phyloP scores from a whole-genome alignment of 805 yeast genomes.

The Barnettozyma californica region DNA sequence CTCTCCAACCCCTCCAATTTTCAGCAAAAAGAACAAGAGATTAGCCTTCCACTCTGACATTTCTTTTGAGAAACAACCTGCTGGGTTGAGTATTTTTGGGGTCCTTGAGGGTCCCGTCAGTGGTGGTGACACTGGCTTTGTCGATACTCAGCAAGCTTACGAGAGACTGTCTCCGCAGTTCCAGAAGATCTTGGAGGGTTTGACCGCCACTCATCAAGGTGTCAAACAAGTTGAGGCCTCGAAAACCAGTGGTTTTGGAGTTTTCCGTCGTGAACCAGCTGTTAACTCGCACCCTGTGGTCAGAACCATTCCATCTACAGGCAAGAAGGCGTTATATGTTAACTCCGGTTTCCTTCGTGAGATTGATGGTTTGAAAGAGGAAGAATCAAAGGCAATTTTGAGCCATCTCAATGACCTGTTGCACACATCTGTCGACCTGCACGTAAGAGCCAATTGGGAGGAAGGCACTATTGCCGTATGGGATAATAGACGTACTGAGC shows the following conservation, averaged over 20 bases:
- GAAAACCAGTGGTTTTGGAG: conserved; percentile 41
- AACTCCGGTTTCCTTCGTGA: conserved; percentile 52
- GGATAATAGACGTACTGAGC: conserved; percentile 62
- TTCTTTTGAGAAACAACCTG: conserved; percentile 61
- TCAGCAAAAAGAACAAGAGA: conserved; percentile 1
- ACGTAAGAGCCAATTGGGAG: conserved; percentile 59
- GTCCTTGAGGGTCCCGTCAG: conserved; percentile 43
- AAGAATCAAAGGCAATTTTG: conserved; percentile 54
- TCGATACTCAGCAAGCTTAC: conserved; percentile 57
- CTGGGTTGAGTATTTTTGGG: conserved; percentile 55
- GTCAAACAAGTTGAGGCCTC: conserved; percentile 53
- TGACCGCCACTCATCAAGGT: conserved; percentile 60
- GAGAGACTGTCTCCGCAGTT: conserved; percentile 56
- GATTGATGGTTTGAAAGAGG: conserved; percentile 60
- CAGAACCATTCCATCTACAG: conserved; percentile 60
- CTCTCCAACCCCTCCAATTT: not conserved
- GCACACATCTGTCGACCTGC: conserved; percentile 44
- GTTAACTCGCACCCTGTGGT: conserved; percentile 57
- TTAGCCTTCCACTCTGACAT: conserved; percentile 57
- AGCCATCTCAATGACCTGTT: conserved; percentile 47
- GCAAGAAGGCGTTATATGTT: conserved; percentile 46
- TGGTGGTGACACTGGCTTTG: conserved; percentile 67
- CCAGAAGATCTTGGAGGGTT: conserved; percentile 45
- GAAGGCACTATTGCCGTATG: conserved; percentile 57
- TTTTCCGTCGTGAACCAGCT: conserved; percentile 49